Evolutionary conservation across 2,329 filamentous ascomycete species (phyloP).

Genomic region (Ploettnerulaceae sp.): DNA sequence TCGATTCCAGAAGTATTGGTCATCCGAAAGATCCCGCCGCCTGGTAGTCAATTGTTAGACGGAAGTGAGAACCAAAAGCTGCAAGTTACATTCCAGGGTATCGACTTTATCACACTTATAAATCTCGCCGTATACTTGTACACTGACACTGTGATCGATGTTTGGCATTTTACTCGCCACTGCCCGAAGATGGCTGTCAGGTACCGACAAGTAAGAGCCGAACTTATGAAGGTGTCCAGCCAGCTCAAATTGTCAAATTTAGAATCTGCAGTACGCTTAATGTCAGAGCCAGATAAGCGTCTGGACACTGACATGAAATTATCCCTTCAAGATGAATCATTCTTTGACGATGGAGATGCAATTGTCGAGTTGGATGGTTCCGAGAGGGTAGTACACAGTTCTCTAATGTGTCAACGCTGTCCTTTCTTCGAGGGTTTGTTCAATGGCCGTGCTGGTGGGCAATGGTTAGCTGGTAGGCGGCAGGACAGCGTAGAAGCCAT

Average conservation of each 20-base stretch:
- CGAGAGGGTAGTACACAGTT: conserved; percentile 70
- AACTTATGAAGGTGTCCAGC: conserved; percentile 82
- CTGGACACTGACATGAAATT: conserved; percentile 65
- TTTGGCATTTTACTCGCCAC: conserved; percentile 72
- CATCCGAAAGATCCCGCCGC: conserved; percentile 45
- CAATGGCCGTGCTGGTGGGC: conserved; percentile 76
- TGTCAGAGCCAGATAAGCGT: conserved; percentile 58
- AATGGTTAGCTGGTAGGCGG: conserved; percentile 74
- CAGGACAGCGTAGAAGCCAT: conserved; percentile 48
- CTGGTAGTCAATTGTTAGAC: neutral
- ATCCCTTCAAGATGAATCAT: conserved; percentile 63
- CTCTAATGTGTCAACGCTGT: conserved; percentile 74
- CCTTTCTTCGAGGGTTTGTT: conserved; percentile 92
- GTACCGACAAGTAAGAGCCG: conserved; percentile 74
- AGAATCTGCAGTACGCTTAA: conserved; percentile 72
- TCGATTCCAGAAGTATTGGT: conserved; percentile 56
- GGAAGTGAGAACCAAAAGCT: conserved; percentile 41
- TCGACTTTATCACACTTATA: conserved; percentile 74
- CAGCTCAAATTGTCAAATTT: conserved; percentile 65
- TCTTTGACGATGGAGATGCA: conserved; percentile 76
- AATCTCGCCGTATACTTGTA: conserved; percentile 80
- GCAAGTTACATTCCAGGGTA: conserved; percentile 59
- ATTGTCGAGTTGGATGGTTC: conserved; percentile 72
- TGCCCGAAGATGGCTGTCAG: conserved; percentile 61
- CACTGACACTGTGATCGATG: conserved; percentile 72